These are phyloP conservation scores for Obelidium mucronatum DNA, from an alignment of 192 early-diverging fungal genomes.

Conservation along the genomic window DNA sequence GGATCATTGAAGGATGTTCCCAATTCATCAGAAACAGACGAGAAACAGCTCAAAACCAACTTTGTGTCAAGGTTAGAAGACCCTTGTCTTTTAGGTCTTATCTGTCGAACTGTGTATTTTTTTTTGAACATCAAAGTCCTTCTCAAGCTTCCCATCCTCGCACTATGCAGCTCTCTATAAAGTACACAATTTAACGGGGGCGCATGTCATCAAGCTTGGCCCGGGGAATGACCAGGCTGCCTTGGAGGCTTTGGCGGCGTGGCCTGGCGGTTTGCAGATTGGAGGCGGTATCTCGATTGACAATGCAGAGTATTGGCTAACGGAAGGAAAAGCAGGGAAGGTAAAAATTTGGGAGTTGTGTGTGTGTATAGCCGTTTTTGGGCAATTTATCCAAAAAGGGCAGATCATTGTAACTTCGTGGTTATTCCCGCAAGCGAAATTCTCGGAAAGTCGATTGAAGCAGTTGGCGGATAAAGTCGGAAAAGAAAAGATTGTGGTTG, in stretches of 20 bases:
- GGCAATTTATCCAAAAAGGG: too few species aligned
- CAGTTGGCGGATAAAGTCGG: constrained; percentile 60
- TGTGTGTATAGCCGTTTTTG: not conserved
- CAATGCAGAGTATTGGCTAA: constrained; percentile 90
- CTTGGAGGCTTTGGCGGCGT: constrained; percentile 78
- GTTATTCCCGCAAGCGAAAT: constrained; percentile 84
- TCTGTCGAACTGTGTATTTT: not conserved
- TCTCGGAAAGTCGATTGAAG: constrained; percentile 71
- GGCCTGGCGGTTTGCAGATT: constrained; percentile 89
- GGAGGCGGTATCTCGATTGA: constrained; percentile 92
- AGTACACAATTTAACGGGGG: constrained; percentile 73
- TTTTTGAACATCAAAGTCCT: not conserved
- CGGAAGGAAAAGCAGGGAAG: constrained; percentile 81
- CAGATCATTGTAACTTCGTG: constrained; percentile 95
- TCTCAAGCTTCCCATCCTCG: constrained; percentile 67
- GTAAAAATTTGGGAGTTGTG: too few species aligned
- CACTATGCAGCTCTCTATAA: constrained; percentile 88
- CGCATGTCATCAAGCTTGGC: constrained; percentile 96
- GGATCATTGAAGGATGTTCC: constrained; percentile 74
- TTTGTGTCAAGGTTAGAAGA: constrained; percentile 80
- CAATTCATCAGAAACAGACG: constrained; percentile 37
- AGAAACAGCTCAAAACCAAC: constrained; percentile 77
- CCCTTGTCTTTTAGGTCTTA: not conserved
- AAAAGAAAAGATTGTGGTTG: constrained; percentile 78
- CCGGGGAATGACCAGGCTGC: constrained; percentile 87